Percentiles rank a stretch among this genome's conserved stretches.
phyloP scores from a whole-genome alignment of 345 rosid genomes.

The Firmiana major region DNA sequence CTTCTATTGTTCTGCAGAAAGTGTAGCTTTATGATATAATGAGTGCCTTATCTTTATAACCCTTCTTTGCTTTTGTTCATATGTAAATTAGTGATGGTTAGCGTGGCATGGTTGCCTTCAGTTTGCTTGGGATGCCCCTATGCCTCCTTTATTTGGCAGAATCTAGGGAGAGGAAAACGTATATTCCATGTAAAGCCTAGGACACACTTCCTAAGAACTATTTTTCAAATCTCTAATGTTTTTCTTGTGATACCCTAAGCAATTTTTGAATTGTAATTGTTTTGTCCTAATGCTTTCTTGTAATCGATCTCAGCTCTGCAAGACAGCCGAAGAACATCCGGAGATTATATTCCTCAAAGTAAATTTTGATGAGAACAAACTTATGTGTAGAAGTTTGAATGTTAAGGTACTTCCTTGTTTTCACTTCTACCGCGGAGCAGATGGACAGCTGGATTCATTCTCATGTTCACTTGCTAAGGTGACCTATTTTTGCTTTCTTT shows the following conservation, averaged over 20 bases:
- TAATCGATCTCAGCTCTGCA: constrained; percentile 59
- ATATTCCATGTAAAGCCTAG: too few species aligned
- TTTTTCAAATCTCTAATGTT: too few species aligned
- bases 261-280: neutral
- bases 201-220: too few species aligned
- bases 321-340: constrained; percentile 68
- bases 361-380: constrained; percentile 85
- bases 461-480: constrained; percentile 93
- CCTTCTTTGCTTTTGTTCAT: neutral
- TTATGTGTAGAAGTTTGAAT: constrained; percentile 78
- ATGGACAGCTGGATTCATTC: constrained; percentile 86
- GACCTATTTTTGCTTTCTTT: too few species aligned
- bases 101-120: constrained; percentile 2
- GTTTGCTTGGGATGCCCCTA: neutral
- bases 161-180: neutral
- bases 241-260: neutral
- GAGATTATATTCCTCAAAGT: constrained; percentile 82
- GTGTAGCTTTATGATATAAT: too few species aligned
- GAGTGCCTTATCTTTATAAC: neutral
- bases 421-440: constrained; percentile 79
- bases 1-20: too few species aligned
- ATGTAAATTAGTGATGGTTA: neutral
- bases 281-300: neutral
- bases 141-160: neutral
- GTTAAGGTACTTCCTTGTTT: constrained; percentile 86